These are phyloP conservation scores for Sonneratia alba DNA, from an alignment of 345 rosid genomes.

Conservation along the genomic window DNA sequence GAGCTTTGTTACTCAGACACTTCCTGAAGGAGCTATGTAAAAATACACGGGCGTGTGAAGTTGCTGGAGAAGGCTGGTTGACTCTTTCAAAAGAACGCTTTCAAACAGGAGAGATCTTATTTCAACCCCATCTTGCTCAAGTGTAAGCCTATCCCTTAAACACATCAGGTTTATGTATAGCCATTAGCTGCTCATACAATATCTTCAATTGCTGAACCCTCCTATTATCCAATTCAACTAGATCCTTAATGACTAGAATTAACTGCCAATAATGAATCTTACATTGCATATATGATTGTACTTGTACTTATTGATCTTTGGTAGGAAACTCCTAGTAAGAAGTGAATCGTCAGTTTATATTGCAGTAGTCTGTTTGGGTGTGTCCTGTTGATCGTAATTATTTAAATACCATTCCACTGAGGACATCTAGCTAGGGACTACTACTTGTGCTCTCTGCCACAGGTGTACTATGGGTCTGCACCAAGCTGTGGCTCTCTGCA, in stretches of 20 bases:
- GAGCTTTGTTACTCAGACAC: neutral
- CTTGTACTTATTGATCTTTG: too few relatives aligned
- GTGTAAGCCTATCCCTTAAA: slow-evolving; percentile 43
- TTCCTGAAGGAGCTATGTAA: slow-evolving; percentile 9
- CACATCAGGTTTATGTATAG: neutral
- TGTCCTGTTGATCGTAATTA: too few relatives aligned
- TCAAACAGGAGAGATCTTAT: slow-evolving; percentile 85
- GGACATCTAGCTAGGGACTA: neutral
- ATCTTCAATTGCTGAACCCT: too few relatives aligned
- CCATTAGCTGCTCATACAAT: too few relatives aligned
- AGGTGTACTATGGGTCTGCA: slow-evolving; percentile 81
- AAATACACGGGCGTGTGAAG: slow-evolving; percentile 50
- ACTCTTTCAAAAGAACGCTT: slow-evolving; percentile 81
- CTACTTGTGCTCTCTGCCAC: slow-evolving; percentile 9
- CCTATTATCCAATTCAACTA: too few relatives aligned
- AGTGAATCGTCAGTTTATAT: too few relatives aligned
- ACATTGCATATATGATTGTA: too few relatives aligned
- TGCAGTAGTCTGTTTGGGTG: too few relatives aligned
- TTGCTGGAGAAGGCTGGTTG: slow-evolving; percentile 63
- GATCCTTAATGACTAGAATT: too few relatives aligned
- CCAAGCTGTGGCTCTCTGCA: slow-evolving; percentile 85
- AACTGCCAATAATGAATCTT: too few relatives aligned
- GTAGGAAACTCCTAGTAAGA: too few relatives aligned
- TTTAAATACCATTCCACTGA: neutral
- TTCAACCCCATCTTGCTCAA: slow-evolving; percentile 78